Evolutionary conservation across 768 basidiomycete species (phyloP), one percentile per base, ranked within the genome.

Genomic region (Dacryopinax spathularia): DNA sequence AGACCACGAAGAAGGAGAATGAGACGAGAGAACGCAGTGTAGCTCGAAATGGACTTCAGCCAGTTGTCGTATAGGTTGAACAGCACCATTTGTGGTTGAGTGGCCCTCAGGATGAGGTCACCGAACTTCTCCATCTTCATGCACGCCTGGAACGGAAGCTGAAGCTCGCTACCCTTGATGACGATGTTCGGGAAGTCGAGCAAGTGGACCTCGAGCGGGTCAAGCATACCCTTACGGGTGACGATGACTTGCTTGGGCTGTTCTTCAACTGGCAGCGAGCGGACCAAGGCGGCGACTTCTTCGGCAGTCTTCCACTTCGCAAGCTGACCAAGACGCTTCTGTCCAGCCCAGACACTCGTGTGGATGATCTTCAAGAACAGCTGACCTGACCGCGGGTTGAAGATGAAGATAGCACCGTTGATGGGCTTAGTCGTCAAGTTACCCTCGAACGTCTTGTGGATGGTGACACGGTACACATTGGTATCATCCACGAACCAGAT

Each of bases 81-180:
- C 56, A 99, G 76, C 13, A 98, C 93, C 95, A 99, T 98, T 72
- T 98, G 95, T 2, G 95, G 95, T 79, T 99, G 95, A 15, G 90
- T 97, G 31, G 95, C 93, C 65, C 93, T 89, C 73, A 97, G 74
- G 68, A 97, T 97, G 66, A 99, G 79, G 73, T 99, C 96, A 77
- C 96, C 96, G 69, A 99, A 98, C 76, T 98, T 97, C 82, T 99
- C 96, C 88, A 98, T 94, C 80, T 98, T 98, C 91, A 99, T 93
- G 69, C 93, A 95, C 16, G 96, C 95, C 76, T 98, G 95, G 93
- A 99, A 99, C 0, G 96, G 96, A 64, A 98, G 78, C 70, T 99
- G 96, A 59, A 99, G 79, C 74, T 99, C 96, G 68, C 90, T 93
- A 64, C 96, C 96, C 78, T 98, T 98, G 80, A 99, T 99, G 75